phyloP scores from a whole-genome alignment of 768 basidiomycete species.

The Russula abietina region DNA sequence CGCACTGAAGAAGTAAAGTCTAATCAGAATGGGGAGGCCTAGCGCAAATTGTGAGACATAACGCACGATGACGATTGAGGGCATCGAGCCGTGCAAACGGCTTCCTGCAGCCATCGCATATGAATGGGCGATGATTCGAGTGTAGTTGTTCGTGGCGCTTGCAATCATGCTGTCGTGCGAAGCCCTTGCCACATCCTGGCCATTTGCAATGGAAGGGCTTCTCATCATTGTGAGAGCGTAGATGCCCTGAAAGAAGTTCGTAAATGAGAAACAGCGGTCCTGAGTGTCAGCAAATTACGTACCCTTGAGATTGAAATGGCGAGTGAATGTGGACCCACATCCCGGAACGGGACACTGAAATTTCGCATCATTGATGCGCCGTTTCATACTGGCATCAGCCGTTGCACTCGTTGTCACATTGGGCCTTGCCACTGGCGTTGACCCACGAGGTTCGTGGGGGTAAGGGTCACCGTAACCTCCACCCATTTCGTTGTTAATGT shows the following conservation, averaged over 20 bases:
- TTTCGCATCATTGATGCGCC: constrained; percentile 83
- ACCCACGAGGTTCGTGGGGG: constrained; percentile 21
- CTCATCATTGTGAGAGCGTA: constrained; percentile 92
- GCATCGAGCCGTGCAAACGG: constrained; percentile 95
- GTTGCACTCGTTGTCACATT: constrained; percentile 91
- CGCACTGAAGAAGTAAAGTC: constrained; percentile 42
- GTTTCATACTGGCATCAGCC: constrained; percentile 74
- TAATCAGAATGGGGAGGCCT: not conserved
- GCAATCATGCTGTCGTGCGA: constrained; percentile 92
- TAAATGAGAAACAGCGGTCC: not conserved
- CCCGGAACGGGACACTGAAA: constrained; percentile 91
- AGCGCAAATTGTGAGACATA: not conserved
- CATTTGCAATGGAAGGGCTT: constrained; percentile 93
- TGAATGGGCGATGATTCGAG: constrained; percentile 86
- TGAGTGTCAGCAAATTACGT: constrained; percentile 26
- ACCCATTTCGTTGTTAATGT: not conserved
- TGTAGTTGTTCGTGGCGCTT: constrained; percentile 95
- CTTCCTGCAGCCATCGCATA: constrained; percentile 88
- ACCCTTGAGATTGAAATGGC: constrained; percentile 93
- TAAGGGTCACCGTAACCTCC: constrained; percentile 2
- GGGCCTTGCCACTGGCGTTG: constrained; percentile 46
- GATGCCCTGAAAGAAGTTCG: constrained; percentile 61
- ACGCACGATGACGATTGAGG: constrained; percentile 80
- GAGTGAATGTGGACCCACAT: constrained; percentile 94
- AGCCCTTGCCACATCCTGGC: constrained; percentile 92